Conservation (phyloP, 148 eudicot genomes). For the Rhododendron henanense region DNA sequence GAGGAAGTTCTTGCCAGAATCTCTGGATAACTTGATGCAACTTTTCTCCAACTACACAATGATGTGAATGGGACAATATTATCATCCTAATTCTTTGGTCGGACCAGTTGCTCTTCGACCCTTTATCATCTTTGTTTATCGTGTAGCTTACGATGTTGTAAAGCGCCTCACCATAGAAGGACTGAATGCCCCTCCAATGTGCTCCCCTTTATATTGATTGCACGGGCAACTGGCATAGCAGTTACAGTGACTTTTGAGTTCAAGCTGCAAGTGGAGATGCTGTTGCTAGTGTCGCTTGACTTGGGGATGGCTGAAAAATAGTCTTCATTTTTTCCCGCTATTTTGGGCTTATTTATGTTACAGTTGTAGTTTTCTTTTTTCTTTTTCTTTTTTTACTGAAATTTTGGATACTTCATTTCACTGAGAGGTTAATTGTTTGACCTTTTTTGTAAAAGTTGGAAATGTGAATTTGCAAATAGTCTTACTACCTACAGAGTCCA, state of each 20-base stretch:
- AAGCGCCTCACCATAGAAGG: slow-evolving; percentile 12
- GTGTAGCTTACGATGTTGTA: slow-evolving; percentile 31
- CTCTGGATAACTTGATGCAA: slow-evolving; percentile 54
- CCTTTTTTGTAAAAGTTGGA: slow-evolving; percentile 15
- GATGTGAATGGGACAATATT: slow-evolving; percentile 22
- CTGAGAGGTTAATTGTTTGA: slow-evolving; percentile 8
- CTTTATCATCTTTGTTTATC: slow-evolving; percentile 18
- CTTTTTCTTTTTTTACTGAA: slow-evolving; percentile 7
- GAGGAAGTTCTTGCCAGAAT: slow-evolving; percentile 81
- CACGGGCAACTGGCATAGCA: slow-evolving; percentile 19
- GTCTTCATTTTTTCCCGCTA: slow-evolving; percentile 17
- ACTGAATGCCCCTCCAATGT: slow-evolving; percentile 11
- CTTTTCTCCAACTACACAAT: slow-evolving; percentile 72
- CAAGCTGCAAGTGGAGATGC: slow-evolving; percentile 10
- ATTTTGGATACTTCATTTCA: slow-evolving; percentile 17
- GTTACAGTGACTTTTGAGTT: not conserved
- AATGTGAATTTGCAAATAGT: slow-evolving; percentile 7
- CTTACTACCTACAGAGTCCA: not conserved
- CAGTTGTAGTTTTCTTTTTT: not conserved
- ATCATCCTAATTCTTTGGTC: slow-evolving; percentile 29
- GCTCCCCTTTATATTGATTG: slow-evolving; percentile 4
- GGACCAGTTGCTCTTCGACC: slow-evolving; percentile 21
- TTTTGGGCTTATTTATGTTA: slow-evolving; percentile 6
- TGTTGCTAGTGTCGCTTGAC: slow-evolving; percentile 15
- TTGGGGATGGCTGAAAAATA: slow-evolving; percentile 25